Evolutionary conservation across 2,329 filamentous ascomycete species (phyloP), one percentile per base, ranked within the genome.

Genomic region (Beauveria sp.): DNA sequence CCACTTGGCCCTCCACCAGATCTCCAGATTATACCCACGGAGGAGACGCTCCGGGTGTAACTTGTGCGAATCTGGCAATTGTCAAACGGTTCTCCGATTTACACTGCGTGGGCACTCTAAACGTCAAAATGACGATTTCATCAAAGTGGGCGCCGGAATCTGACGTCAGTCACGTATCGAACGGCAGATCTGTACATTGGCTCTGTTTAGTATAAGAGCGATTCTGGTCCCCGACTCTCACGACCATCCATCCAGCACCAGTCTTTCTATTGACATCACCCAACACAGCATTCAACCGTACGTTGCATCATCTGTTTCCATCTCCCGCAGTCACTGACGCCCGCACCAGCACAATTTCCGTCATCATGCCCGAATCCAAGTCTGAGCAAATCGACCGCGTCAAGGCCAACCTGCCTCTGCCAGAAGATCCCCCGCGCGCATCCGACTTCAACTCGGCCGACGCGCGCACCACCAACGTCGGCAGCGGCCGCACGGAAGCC

Each of bases 401-500:
- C 69, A 81, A 87, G 76, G 76, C 85, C 72, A 91, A 91, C 75
- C 85, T 96, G 37, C 89, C 89, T 56, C 84, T 92, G 55, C 91
- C 90, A 20, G 89, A 93, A 2, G 80, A 92, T 66, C 90, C 90
- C 24, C 89, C 89, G 1, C 77, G 75, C n/a, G 76, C 84, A n/a
- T 89, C 88, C 5, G 90, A 94, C 79, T 92, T 86, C 81, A 86
- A 92, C 72, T 90, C 87, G 0, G 79, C 82, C 55, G 89, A 93
- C 68, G 80, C 80, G 37, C 77, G 83, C 64, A 90, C 77, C 61
- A 85, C 90, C 70, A 88, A 90, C 70, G 84, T 90, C 53, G 88
- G 88, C 64, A 84, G 85, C 41, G 87, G 88, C 22, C 74, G 80
- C 59, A 67, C 79, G 2, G 71, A 81, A 66, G 81, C 77, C 57